Percentiles rank a stretch among this genome's conserved stretches.
Conservation (phyloP, 2,329 filamentous ascomycete species). For the Fusarium armeniacum region DNA sequence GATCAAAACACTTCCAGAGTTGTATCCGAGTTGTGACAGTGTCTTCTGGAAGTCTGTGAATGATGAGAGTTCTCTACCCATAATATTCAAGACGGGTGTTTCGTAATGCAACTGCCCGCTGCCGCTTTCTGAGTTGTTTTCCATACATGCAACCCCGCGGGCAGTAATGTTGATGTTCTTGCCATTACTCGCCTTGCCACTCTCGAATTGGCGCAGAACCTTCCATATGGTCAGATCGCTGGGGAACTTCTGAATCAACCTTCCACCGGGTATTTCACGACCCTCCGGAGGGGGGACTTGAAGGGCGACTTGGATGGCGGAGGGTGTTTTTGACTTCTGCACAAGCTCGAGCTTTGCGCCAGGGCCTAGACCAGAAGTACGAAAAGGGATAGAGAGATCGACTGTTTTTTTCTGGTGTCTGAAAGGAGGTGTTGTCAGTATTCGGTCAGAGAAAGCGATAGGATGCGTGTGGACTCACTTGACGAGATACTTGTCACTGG, state of each 20-base stretch:
- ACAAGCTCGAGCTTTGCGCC: constrained; percentile 96
- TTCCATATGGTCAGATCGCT: constrained; percentile 92
- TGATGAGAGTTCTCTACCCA: constrained; percentile 82
- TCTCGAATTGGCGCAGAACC: constrained; percentile 90
- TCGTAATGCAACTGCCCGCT: constrained; percentile 90
- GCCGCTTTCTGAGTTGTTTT: constrained; percentile 64
- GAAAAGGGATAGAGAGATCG: constrained; percentile 86
- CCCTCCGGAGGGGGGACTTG: constrained; percentile 83
- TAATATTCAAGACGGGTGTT: constrained; percentile 84
- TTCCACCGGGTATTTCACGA: constrained; percentile 71
- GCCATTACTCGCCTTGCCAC: constrained; percentile 72
- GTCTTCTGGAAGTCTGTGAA: constrained; percentile 91
- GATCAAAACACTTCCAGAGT: constrained; percentile 84
- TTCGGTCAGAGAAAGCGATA: background rate
- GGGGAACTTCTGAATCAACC: constrained; percentile 86
- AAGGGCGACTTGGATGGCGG: constrained; percentile 88
- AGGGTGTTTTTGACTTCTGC: constrained; percentile 85
- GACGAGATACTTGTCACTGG: constrained; percentile 80
- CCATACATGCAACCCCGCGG: constrained; percentile 77
- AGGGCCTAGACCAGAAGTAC: constrained; percentile 83
- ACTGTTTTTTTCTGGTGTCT: constrained; percentile 88
- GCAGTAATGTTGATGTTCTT: constrained; percentile 85
- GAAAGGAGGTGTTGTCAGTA: background rate
- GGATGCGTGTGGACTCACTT: constrained; percentile 69
- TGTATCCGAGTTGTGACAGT: constrained; percentile 87